Evolutionary conservation across 208 protist genomes (phyloP).

Genomic region (Leishmania major): DNA sequence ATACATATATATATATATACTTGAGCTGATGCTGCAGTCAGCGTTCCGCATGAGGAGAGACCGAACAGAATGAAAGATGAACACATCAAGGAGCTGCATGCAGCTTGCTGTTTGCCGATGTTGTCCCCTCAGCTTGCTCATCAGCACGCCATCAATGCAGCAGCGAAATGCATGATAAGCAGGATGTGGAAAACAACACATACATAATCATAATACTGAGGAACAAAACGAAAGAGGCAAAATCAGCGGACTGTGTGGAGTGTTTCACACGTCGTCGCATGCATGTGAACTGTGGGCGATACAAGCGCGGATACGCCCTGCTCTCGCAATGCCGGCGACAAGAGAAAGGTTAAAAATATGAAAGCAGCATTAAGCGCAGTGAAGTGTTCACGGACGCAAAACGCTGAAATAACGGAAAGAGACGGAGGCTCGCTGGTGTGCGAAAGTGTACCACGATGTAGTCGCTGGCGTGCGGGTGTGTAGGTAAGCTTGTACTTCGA

Average conservation of each 20-base stretch:
- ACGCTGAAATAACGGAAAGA: neutral
- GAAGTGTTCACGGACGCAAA: neutral
- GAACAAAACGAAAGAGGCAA: neutral
- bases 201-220: neutral
- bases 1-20: neutral
- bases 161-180: neutral
- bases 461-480: neutral
- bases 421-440: neutral
- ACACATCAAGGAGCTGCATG: neutral
- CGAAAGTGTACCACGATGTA: neutral
- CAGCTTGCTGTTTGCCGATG: neutral
- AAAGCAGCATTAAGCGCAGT: neutral
- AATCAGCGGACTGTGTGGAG: neutral
- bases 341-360: neutral
- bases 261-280: neutral
- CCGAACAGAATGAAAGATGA: neutral
- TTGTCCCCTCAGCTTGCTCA: neutral
- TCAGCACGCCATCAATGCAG: neutral
- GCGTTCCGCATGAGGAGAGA: neutral
- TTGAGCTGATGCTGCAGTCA: neutral
- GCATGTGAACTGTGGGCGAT: neutral
- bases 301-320: neutral
- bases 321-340: neutral
- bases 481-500: neutral
- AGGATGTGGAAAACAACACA: neutral